Base-by-base conservation (phyloP, 345 rosid species). In the Isatis tinctoria region DNA sequence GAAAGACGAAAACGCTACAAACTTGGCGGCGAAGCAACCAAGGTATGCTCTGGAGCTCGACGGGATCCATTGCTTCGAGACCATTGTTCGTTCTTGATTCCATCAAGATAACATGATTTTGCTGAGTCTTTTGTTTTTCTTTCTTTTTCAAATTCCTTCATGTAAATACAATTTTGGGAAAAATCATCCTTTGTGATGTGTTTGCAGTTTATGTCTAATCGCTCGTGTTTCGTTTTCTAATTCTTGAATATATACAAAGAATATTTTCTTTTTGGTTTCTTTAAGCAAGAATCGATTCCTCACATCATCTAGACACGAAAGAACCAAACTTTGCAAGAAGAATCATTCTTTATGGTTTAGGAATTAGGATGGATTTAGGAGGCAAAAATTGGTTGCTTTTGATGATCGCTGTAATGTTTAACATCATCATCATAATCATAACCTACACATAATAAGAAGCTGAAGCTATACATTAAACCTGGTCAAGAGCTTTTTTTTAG, bases 1-100 rank as follows among this genome's bases (percentile, higher is more conserved):
- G 74, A 73, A 49, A 22, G 81, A 71, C 35, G 72, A 65, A 40
- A 48, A 64, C 30, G 36, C 51, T 56, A 10, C 71, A 3, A 41
- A 40, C 6, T 47, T 62, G 27, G 40, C 43, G 13, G 37, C 51
- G 10, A 81, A 70, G 58, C 14, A 70, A 45, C 81, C 85, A 0
- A 81, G 92, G 6, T 82, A 71, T 61, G 90, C 96, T 2, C 79
- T 73, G 0, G 90, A 87, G 75, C 79, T 89, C 11, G 92, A 89
- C 43, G 96, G 96, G 1, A 69, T 89, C n/a, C 51, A 89, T 72
- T 87, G 87, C 72, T 89, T 89, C 37, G 92, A 87, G 74, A 89
- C 96, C 65, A 63, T 87, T 14, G 87, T 67, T 56, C 70, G 75
- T 59, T 78, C 77, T 76, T 76, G 76, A 70, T 54, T 18, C 32